These are phyloP conservation scores for Colletotrichum sp. DNA, from an alignment of 2,329 filamentous ascomycete genomes.

Conservation along the genomic window DNA sequence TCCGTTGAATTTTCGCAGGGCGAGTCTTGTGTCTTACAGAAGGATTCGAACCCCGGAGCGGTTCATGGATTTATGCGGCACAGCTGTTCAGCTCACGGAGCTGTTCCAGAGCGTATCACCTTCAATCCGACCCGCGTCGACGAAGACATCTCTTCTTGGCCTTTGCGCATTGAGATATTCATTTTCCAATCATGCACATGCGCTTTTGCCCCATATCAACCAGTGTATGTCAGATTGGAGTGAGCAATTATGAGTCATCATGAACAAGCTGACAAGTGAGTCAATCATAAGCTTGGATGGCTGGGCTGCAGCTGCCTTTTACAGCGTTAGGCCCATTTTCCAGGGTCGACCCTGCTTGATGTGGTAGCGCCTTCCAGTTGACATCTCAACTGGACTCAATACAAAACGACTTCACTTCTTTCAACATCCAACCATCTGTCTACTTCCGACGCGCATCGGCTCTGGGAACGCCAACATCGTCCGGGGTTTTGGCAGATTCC, in stretches of 20 bases:
- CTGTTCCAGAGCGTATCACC: neutral
- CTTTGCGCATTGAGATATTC: neutral
- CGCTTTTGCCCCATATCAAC: neutral
- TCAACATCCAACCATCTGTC: neutral
- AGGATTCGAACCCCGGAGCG: neutral
- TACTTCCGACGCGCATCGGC: neutral
- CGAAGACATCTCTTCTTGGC: neutral
- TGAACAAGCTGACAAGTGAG: neutral
- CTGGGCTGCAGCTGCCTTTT: neutral
- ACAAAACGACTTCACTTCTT: neutral
- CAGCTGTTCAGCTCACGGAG: neutral
- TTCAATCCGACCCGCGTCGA: neutral
- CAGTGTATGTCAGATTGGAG: neutral
- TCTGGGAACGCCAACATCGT: neutral
- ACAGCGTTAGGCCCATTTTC: neutral
- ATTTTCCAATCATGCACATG: neutral
- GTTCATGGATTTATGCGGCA: neutral
- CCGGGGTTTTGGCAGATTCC: accelerated
- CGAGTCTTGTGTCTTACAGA: neutral
- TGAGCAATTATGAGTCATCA: neutral
- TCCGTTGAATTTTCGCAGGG: neutral
- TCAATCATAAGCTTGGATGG: neutral
- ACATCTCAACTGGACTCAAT: neutral
- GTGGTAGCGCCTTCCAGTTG: neutral
- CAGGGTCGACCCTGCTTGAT: neutral